These are phyloP conservation scores for Geotrichum klebahnii DNA, from an alignment of 1,139 yeast species.

Conservation along the genomic window DNA sequence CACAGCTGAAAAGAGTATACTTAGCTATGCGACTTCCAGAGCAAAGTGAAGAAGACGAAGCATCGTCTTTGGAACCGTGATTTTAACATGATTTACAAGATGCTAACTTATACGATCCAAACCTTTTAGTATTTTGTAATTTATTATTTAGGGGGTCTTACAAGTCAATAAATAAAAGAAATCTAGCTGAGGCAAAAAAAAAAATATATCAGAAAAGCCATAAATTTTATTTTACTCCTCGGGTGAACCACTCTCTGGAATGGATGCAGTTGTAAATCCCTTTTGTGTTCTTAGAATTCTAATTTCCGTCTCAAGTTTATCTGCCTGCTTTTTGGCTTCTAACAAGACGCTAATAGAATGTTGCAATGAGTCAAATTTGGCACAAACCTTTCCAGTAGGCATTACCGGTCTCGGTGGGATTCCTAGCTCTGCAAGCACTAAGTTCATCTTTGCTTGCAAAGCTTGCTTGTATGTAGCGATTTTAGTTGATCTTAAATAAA, in stretches of 20 bases:
- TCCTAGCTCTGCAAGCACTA: conserved; percentile 73
- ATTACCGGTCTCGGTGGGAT: conserved; percentile 75
- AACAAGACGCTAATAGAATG: conserved; percentile 68
- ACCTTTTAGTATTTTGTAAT: neutral
- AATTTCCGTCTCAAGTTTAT: conserved; percentile 79
- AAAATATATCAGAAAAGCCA: too few species aligned
- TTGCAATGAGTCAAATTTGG: conserved; percentile 72
- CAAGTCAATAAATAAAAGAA: neutral
- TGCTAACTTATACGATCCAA: neutral
- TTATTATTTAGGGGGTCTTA: neutral
- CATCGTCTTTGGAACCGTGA: neutral
- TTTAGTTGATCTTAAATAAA: conserved; percentile 68
- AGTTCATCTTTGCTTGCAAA: conserved; percentile 68
- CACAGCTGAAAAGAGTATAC: conserved; percentile 12
- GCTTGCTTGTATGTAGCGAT: conserved; percentile 61
- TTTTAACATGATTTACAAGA: neutral
- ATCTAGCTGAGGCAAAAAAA: neutral
- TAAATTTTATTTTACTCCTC: neutral
- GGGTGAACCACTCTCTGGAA: neutral
- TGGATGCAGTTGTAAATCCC: conserved; percentile 7
- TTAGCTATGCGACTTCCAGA: conserved; percentile 12
- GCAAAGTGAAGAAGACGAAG: neutral
- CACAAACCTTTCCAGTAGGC: conserved; percentile 80
- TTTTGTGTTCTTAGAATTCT: conserved; percentile 47
- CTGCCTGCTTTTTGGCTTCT: conserved; percentile 82